A percentile compares a stretch with the other conserved stretches of the same genome.
phyloP scores from a whole-genome alignment of 305 asterid genomes.

The Plantago coronopus region DNA sequence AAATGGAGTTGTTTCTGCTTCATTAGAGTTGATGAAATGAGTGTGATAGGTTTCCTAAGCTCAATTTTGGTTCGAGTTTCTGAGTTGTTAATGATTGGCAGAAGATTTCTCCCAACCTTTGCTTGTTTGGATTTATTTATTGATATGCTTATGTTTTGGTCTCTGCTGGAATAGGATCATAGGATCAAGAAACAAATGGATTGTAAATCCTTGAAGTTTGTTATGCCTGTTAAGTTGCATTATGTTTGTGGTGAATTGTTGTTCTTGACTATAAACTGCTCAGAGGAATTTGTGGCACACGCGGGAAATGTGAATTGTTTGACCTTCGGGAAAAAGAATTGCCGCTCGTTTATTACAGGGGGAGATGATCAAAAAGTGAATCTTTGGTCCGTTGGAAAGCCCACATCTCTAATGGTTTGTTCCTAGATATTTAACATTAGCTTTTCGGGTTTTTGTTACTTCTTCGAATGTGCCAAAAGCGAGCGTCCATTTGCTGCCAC shows the following conservation, averaged over 20 bases:
- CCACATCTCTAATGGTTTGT: constrained; percentile 73
- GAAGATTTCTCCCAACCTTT: not conserved
- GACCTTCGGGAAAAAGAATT: constrained; percentile 86
- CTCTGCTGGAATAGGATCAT: not conserved
- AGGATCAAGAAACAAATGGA: not conserved
- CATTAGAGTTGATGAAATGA: constrained; percentile 4
- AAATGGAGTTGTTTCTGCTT: not conserved
- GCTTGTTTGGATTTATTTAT: not conserved
- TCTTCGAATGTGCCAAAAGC: not conserved
- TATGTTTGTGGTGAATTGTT: constrained; percentile 18
- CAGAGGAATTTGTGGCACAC: constrained; percentile 99
- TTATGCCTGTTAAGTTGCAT: too few relatives aligned
- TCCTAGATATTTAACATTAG: not conserved
- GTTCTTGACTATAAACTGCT: constrained; percentile 54
- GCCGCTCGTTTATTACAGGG: constrained; percentile 77
- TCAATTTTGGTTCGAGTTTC: constrained; percentile 6
- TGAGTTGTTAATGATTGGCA: constrained; percentile 1
- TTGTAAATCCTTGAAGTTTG: not conserved
- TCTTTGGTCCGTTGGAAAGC: constrained; percentile 94
- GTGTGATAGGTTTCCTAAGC: not conserved
- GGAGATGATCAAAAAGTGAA: constrained; percentile 97
- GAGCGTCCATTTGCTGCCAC: constrained; percentile 16
- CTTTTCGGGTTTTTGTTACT: not conserved
- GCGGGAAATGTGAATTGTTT: constrained; percentile 92
- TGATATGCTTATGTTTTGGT: not conserved